These are phyloP conservation scores for Aaosphaeria pasadenensis DNA, from an alignment of 2,329 filamentous ascomycete species.

Conservation along the genomic window DNA sequence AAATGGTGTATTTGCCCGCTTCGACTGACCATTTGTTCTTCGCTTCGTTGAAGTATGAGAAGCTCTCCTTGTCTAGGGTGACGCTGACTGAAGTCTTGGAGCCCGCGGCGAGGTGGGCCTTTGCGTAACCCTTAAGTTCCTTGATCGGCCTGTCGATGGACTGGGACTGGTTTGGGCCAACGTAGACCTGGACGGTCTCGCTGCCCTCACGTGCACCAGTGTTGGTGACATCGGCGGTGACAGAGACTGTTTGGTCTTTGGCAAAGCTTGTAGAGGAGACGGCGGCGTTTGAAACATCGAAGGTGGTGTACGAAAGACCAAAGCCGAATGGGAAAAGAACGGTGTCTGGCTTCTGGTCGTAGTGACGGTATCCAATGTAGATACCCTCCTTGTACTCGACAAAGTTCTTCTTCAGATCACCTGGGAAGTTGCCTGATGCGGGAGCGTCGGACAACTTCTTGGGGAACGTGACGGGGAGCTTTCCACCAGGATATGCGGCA, in stretches of 20 bases:
- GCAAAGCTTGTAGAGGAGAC: background rate
- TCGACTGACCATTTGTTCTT: background rate
- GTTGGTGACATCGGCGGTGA: background rate
- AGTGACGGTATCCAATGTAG: constrained; percentile 55
- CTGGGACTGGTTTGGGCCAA: background rate
- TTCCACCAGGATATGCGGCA: constrained; percentile 37
- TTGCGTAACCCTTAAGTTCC: background rate
- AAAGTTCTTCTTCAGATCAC: constrained; percentile 29
- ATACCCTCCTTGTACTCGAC: constrained; percentile 54
- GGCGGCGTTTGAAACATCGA: constrained; percentile 10
- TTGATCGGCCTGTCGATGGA: background rate
- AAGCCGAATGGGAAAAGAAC: constrained; percentile 39
- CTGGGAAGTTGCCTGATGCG: constrained; percentile 33
- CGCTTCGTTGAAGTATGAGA: background rate
- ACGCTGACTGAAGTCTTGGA: background rate
- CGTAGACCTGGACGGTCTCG: background rate
- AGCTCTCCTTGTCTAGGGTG: background rate
- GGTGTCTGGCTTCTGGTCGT: constrained; percentile 57
- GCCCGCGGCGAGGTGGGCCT: background rate
- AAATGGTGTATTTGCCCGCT: background rate
- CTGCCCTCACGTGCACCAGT: background rate
- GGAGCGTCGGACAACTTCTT: constrained; percentile 33
- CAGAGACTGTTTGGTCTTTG: background rate
- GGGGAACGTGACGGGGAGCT: constrained; percentile 40
- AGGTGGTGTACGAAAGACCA: constrained; percentile 38